Evolutionary conservation across 345 rosid species (phyloP), one percentile per base, ranked within the genome.

Genomic region (Salix caprea): DNA sequence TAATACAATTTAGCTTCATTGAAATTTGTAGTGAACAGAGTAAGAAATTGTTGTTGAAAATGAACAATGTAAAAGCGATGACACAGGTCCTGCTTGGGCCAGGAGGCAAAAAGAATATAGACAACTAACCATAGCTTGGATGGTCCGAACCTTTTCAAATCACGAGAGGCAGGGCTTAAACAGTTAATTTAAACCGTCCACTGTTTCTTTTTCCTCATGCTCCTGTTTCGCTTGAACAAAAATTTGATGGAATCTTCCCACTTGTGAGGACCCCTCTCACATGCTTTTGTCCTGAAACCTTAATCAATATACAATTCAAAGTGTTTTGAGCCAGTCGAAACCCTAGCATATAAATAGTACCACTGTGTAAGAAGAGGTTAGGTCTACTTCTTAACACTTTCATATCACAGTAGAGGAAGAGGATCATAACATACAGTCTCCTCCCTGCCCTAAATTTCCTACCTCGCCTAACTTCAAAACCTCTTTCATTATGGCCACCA

Each of bases 91-190:
- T 40, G 71, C 30, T 36, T 56, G 80, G 73, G 76, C 65, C 75
- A 32, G 79, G 68, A 54, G 77, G 78, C 84, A 84, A 30, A 67
- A 77, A 70, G 85, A 82, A 86, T 83, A 86, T 83, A 12, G 67
- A 79, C 84, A 82, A 82, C 79, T 75, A 83, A 70, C 61, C 69
- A 72, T 50, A 66, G 70, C 65, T 72, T 54, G 73, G 75, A 83
- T 73, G 84, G 70, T 65, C 69, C 65, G 52, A 75, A 68, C 71
- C 71, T 78, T 83, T 83, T 56, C 13, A 5, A 28, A 26, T 64
- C 84, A 83, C 78, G 67, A 80, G 75, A 75, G 80, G 85, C 44
- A 54, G 79, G 37, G 68, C 74, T 83, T 78, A 66, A 77, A 32
- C 77, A 74, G 78, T 50, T 50, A 54, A 77, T 78, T 26, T 70